These are phyloP conservation scores for Coemansia sp. DNA, from an alignment of 192 early-diverging fungal species.

Conservation along the genomic window DNA sequence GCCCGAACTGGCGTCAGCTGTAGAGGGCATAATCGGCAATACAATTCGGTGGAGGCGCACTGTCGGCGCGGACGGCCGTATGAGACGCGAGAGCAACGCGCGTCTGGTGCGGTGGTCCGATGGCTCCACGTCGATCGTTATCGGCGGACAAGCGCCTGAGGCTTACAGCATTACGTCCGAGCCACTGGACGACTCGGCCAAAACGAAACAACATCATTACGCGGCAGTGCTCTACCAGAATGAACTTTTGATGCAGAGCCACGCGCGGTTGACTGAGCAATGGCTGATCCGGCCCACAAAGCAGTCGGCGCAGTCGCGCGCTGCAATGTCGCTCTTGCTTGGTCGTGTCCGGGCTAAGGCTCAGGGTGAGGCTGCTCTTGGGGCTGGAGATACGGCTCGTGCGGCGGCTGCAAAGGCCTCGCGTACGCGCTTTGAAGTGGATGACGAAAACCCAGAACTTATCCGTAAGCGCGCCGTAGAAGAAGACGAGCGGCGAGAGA, in stretches of 20 bases:
- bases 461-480: constrained; percentile 32
- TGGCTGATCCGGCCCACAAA: constrained; percentile 32
- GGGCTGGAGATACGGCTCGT: constrained; percentile 2
- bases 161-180: constrained; percentile 28
- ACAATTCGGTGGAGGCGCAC: constrained; percentile 44
- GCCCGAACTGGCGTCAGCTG: constrained; percentile 36
- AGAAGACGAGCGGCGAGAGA: constrained; percentile 46
- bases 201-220: constrained; percentile 29
- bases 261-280: constrained; percentile 43
- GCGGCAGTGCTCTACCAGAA: constrained; percentile 28
- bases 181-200: constrained; percentile 13
- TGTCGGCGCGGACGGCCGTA: background rate
- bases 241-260: constrained; percentile 39
- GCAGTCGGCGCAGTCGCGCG: constrained; percentile 34
- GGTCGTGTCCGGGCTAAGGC: constrained; percentile 8
- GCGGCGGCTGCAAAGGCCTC: constrained; percentile 12
- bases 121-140: constrained; percentile 39
- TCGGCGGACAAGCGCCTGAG: constrained; percentile 35
- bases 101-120: constrained; percentile 55
- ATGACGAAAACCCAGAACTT: constrained; percentile 44
- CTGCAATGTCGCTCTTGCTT: constrained; percentile 7
- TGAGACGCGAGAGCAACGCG: constrained; percentile 40
- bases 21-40: constrained; percentile 43
- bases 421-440: constrained; percentile 44
- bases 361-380: background rate